These are phyloP conservation scores for Podaxis rugospora DNA, from an alignment of 768 basidiomycete genomes.

Conservation along the genomic window DNA sequence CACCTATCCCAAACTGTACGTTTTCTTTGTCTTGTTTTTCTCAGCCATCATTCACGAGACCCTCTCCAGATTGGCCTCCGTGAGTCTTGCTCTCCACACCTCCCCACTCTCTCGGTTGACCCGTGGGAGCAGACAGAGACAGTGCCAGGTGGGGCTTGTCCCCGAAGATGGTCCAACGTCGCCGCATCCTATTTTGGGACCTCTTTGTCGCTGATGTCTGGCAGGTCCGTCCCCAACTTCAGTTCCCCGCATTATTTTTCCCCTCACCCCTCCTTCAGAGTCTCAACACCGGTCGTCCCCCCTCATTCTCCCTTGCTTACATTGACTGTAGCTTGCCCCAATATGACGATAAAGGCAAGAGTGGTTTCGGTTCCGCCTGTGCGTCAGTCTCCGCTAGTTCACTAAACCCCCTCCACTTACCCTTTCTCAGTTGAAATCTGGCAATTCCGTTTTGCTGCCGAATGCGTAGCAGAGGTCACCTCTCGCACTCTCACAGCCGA, in stretches of 20 bases:
- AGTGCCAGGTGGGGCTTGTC: conserved; percentile 62
- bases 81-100: conserved; percentile 30
- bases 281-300: conserved; percentile 67
- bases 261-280: conserved; percentile 35
- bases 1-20: conserved; percentile 64
- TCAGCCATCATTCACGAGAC: background rate
- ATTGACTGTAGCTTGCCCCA: conserved; percentile 64
- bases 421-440: conserved; percentile 47
- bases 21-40: conserved; percentile 17
- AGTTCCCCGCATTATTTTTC: background rate
- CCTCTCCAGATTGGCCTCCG: conserved; percentile 56
- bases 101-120: background rate
- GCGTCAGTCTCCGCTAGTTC: conserved; percentile 13
- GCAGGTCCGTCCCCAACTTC: conserved; percentile 40
- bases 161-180: conserved; percentile 56
- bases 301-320: conserved; percentile 60
- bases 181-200: conserved; percentile 75
- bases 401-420: background rate
- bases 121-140: conserved; percentile 48
- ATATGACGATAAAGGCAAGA: conserved; percentile 23
- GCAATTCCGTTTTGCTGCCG: conserved; percentile 60
- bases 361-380: conserved; percentile 31
- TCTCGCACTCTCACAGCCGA: conserved; percentile 59
- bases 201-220: conserved; percentile 69
- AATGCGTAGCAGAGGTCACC: conserved; percentile 63